Evolutionary conservation across 1,284 basidiomycete species (phyloP), one percentile per base, ranked within the genome.

Genomic region (Melampsora americana): DNA sequence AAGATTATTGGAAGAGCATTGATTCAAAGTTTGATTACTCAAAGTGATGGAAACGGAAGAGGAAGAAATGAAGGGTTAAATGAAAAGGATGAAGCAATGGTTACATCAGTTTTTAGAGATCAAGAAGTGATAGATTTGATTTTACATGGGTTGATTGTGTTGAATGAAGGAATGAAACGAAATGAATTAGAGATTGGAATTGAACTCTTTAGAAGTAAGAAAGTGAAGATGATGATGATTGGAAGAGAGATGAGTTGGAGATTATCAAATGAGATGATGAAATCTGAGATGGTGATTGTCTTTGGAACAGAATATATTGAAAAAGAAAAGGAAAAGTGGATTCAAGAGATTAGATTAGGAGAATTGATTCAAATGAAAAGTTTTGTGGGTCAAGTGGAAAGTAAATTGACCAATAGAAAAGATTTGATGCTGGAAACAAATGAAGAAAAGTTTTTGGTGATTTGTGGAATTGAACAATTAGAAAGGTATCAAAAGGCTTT

Each of bases 81-180:
- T 62, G 30, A 61, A 73, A 30, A 35, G 56, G 26, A 84, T 95
- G 46, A 89, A 91, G 81, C 85, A 87, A 64, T 86, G 88, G 79
- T 82, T 83, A 26, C 78, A 80, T 39, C 85, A 2, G 28, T 87
- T 64, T 84, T 97, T n/a, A 86, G 87, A 69, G 90, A 95, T 80
- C 79, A 80, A 12, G 84, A 86, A 20, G 85, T 97, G 2, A 85
- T 86, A 32, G 91, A 98, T 81, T 89, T 90, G 53, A 83, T 96
- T 30, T 86, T 89, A n/a, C 92, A 91, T 80, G 96, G 97, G 0
- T 88, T 99, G 48, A 95, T 92, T 7, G 87, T 98, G 79, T 91
- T 91, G 82, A 89, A 95, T 81, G 87, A 88, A n/a, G 89, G 89
- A 1, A 86, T 95, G 77, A 83, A 86, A 1, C 87, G 86, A 71